Percentiles rank a stretch among this genome's conserved stretches.
These are phyloP conservation scores for Cardamine resedifolia DNA, from an alignment of 345 rosid genomes.

Conservation along the genomic window DNA sequence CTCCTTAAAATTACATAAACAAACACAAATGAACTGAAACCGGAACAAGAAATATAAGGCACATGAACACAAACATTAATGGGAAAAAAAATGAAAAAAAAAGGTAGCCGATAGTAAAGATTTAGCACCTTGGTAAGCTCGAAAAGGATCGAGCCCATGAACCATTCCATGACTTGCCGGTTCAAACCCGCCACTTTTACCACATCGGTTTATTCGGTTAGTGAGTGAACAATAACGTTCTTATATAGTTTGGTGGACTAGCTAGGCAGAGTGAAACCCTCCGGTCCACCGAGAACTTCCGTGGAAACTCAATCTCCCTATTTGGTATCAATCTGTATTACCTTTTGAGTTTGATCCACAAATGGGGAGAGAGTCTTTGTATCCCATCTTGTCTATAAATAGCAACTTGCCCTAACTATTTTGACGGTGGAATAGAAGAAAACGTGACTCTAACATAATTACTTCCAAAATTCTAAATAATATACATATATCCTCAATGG, in stretches of 20 bases:
- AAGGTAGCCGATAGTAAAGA: not conserved
- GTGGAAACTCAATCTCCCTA: not conserved
- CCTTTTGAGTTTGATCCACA: not conserved
- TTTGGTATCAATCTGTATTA: not conserved
- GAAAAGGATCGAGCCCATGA: not conserved
- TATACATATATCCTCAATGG: too few relatives aligned
- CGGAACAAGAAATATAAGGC: not conserved
- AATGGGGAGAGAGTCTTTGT: not conserved
- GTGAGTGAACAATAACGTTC: not conserved
- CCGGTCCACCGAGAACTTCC: not conserved
- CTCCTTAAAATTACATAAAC: not conserved
- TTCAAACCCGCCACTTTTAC: not conserved
- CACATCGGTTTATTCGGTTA: not conserved
- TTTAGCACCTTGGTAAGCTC: not conserved
- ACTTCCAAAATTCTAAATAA: not conserved
- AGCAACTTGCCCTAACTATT: not conserved
- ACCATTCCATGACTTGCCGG: conserved; percentile 11
- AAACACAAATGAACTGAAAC: not conserved
- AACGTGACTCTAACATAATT: not conserved
- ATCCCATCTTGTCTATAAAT: not conserved
- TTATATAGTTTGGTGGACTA: not conserved
- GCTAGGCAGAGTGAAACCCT: not conserved
- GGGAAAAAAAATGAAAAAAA: not conserved
- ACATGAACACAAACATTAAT: not conserved
- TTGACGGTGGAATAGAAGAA: not conserved